Conservation (phyloP, 768 basidiomycete genomes). For the Suillus hirtellus region DNA sequence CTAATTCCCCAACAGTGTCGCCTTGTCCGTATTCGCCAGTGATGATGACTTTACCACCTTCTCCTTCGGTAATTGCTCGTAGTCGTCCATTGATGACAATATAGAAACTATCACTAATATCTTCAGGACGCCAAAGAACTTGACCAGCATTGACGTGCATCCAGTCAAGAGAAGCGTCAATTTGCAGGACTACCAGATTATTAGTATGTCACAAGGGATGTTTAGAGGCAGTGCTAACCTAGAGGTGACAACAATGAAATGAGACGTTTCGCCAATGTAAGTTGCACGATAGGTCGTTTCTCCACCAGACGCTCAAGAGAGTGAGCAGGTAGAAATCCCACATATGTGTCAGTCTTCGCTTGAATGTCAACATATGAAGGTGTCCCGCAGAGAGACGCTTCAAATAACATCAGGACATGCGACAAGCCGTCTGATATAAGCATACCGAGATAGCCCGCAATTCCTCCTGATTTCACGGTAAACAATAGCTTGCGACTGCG, state of each 20-base stretch:
- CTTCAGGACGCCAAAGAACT: slow-evolving; percentile 90
- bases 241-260: slow-evolving; percentile 94
- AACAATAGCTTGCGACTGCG: slow-evolving; percentile 73
- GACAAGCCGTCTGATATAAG: not conserved
- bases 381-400: slow-evolving; percentile 87
- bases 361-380: slow-evolving; percentile 96
- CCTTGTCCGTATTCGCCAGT: slow-evolving; percentile 95
- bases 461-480: slow-evolving; percentile 95
- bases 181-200: slow-evolving; percentile 74
- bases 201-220: not conserved
- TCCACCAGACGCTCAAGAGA: slow-evolving; percentile 90
- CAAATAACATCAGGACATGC: slow-evolving; percentile 8
- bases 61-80: slow-evolving; percentile 82
- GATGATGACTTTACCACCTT: slow-evolving; percentile 75
- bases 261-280: slow-evolving; percentile 94
- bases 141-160: slow-evolving; percentile 96
- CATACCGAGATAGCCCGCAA: slow-evolving; percentile 92
- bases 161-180: slow-evolving; percentile 97
- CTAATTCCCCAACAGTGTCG: slow-evolving; percentile 95
- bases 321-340: slow-evolving; percentile 88
- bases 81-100: slow-evolving; percentile 97
- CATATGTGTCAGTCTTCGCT: slow-evolving; percentile 98
- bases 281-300: slow-evolving; percentile 90
- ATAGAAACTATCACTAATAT: slow-evolving; percentile 93
- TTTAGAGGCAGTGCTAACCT: slow-evolving; percentile 44